Evolutionary conservation across 495 filamentous ascomycete species (phyloP).

Genomic region (Alectoria sarmentosa): DNA sequence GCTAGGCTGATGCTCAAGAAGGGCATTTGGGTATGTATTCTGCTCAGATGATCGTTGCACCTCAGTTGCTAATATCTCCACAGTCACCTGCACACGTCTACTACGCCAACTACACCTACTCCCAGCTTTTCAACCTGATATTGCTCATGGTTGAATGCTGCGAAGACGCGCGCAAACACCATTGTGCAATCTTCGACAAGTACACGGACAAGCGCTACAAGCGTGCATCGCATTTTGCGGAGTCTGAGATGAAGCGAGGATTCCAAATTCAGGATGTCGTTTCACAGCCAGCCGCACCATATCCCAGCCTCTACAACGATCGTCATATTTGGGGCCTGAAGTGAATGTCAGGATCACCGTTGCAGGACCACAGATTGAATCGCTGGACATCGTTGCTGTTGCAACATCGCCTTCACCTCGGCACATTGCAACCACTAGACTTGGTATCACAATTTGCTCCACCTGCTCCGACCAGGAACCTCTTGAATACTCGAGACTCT

Average conservation of each 20-base stretch:
- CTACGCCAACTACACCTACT: slow-evolving; percentile 87
- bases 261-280: slow-evolving; percentile 35
- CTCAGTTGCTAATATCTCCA: slow-evolving; percentile 29
- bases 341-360: neutral
- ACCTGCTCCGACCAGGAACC: neutral
- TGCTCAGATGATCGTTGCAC: slow-evolving; percentile 4
- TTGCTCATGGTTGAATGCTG: slow-evolving; percentile 79
- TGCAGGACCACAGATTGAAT: neutral
- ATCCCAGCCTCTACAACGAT: slow-evolving; percentile 13
- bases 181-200: slow-evolving; percentile 82
- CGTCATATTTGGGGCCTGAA: slow-evolving; percentile 15
- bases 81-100: slow-evolving; percentile 77
- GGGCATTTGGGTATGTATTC: slow-evolving; percentile 76
- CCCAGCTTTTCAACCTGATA: slow-evolving; percentile 72
- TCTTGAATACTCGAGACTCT: slow-evolving; percentile 3
- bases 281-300: slow-evolving; percentile 10
- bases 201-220: slow-evolving; percentile 80
- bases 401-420: neutral
- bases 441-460: neutral
- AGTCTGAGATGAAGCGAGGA: slow-evolving; percentile 59
- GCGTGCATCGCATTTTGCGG: slow-evolving; percentile 70
- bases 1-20: slow-evolving; percentile 84
- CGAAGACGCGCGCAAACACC: slow-evolving; percentile 70
- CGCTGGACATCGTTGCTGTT: neutral
- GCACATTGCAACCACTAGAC: neutral